Evolutionary conservation across 2,329 filamentous ascomycete genomes (phyloP).

Genomic region (Colletotrichum kahawae): DNA sequence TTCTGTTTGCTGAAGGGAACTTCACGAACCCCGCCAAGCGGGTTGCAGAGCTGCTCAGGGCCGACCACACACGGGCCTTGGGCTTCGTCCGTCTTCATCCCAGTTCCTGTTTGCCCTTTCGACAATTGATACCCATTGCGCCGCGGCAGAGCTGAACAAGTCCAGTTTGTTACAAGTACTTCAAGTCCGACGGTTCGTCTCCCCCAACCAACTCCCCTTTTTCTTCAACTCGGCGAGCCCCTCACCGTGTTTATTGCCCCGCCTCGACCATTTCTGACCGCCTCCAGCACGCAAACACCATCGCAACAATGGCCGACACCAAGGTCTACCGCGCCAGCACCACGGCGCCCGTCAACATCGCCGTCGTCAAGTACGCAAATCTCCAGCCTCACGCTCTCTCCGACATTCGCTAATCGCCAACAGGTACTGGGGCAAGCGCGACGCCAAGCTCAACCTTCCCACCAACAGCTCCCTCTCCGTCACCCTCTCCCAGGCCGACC

Average conservation of each 20-base stretch:
- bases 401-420: slow-evolving; percentile 29
- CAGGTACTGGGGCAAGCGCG: slow-evolving; percentile 94
- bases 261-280: slow-evolving; percentile 21
- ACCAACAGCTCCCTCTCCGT: slow-evolving; percentile 98
- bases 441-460: slow-evolving; percentile 90
- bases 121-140: neutral
- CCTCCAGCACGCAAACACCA: slow-evolving; percentile 9
- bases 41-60: neutral
- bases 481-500: slow-evolving; percentile 90
- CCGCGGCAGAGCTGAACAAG: neutral
- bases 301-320: slow-evolving; percentile 48
- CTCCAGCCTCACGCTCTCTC: slow-evolving; percentile 30
- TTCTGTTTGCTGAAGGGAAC: slow-evolving; percentile 3
- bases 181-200: neutral
- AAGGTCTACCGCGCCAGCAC: slow-evolving; percentile 90
- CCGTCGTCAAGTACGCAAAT: slow-evolving; percentile 83
- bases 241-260: neutral
- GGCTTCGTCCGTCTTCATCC: slow-evolving; percentile 8
- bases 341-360: slow-evolving; percentile 97
- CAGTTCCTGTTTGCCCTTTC: neutral
- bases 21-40: slow-evolving; percentile 17
- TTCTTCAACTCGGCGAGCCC: neutral
- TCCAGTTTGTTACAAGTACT: neutral
- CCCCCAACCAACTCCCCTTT: neutral
- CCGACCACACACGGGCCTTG: neutral